These are phyloP conservation scores for Trifolium dubium DNA, from an alignment of 306 rosid genomes.

Conservation along the genomic window DNA sequence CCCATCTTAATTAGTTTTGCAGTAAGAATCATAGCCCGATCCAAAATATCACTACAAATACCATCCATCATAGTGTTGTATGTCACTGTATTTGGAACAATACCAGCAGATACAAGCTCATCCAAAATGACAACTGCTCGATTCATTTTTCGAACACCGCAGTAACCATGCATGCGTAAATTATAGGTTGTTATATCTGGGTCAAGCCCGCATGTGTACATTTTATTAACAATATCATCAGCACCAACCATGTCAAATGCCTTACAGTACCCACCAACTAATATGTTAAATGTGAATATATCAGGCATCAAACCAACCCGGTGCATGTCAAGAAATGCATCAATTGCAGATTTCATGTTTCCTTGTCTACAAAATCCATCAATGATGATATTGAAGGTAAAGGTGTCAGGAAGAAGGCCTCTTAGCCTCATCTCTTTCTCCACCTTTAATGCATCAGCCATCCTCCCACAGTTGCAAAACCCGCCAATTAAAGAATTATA, in stretches of 20 bases:
- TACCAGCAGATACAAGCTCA: constrained; percentile 37
- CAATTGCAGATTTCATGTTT: constrained; percentile 19
- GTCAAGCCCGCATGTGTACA: constrained; percentile 20
- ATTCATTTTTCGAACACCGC: constrained; percentile 8
- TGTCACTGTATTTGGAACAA: constrained; percentile 37
- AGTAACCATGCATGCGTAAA: constrained; percentile 31
- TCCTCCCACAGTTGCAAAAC: constrained; percentile 29
- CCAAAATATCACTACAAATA: constrained; percentile 37
- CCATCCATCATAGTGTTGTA: constrained; percentile 30
- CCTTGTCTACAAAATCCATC: constrained; percentile 33
- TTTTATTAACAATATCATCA: constrained; percentile 26
- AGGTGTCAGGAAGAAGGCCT: constrained; percentile 33
- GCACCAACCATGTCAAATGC: constrained; percentile 38
- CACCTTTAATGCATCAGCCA: constrained; percentile 23
- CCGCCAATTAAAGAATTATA: constrained; percentile 33
- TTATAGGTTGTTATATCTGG: constrained; percentile 35
- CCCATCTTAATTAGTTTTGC: constrained; percentile 35
- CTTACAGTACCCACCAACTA: constrained; percentile 32
- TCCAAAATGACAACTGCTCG: constrained; percentile 28
- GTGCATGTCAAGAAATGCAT: constrained; percentile 22
- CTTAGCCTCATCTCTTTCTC: constrained; percentile 32
- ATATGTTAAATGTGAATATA: constrained; percentile 34
- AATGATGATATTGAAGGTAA: constrained; percentile 36
- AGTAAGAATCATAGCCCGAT: constrained; percentile 34
- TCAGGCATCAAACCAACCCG: constrained; percentile 37